These are phyloP conservation scores for Calonectria hawksworthii DNA, from an alignment of 2,329 filamentous ascomycete genomes.

Conservation along the genomic window DNA sequence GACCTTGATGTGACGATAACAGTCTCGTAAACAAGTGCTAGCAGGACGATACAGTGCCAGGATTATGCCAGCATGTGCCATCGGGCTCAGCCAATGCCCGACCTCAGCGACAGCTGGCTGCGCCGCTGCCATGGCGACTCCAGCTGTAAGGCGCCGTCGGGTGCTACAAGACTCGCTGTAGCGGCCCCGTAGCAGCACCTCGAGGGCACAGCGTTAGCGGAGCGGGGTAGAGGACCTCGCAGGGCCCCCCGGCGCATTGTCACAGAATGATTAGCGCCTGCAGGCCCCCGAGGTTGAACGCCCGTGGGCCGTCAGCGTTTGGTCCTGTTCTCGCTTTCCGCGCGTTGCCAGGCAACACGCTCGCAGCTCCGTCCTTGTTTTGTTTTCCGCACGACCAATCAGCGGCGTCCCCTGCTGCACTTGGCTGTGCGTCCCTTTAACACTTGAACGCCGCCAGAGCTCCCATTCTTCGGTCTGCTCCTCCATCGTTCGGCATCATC, in stretches of 20 bases:
- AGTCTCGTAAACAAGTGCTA: constrained; percentile 39
- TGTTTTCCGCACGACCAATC: constrained; percentile 52
- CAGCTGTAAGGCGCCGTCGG: constrained; percentile 32
- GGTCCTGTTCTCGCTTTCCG: constrained; percentile 31
- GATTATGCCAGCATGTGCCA: constrained; percentile 42
- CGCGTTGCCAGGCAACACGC: constrained; percentile 45
- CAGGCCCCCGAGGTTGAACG: constrained; percentile 29
- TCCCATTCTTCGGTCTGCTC: constrained; percentile 36
- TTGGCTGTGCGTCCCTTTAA: constrained; percentile 49
- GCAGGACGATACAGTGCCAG: constrained; percentile 32
- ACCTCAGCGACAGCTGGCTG: constrained; percentile 36
- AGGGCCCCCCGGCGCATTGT: constrained; percentile 42
- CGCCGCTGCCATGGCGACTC: constrained; percentile 51
- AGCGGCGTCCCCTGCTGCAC: constrained; percentile 31
- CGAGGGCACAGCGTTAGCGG: constrained; percentile 39
- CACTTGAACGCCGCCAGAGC: constrained; percentile 47
- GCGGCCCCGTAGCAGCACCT: constrained; percentile 26
- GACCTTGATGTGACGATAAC: constrained; percentile 39
- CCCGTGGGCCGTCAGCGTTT: constrained; percentile 21
- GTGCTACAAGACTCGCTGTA: constrained; percentile 35
- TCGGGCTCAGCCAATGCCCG: constrained; percentile 39
- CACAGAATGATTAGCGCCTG: constrained; percentile 46
- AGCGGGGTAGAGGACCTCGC: constrained; percentile 40
- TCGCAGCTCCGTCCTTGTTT: constrained; percentile 40
- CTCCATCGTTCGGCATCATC: constrained; percentile 44